Evolutionary conservation across 2,329 filamentous ascomycete species (phyloP).

Genomic region (Escovopsis weberi): DNA sequence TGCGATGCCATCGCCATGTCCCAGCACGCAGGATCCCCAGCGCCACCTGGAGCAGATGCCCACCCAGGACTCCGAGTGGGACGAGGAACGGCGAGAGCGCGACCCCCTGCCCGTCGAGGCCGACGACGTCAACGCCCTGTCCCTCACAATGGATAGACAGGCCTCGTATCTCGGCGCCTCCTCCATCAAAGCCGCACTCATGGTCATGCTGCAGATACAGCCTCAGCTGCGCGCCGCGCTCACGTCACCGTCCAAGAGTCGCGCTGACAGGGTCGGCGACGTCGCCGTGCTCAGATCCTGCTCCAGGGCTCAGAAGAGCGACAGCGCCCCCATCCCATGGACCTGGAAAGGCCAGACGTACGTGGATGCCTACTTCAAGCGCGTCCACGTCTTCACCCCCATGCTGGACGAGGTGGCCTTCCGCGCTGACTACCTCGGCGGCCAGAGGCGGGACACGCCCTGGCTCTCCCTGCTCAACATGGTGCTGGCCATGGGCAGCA

Average conservation of each 20-base stretch:
- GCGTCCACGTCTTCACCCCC: conserved; percentile 39
- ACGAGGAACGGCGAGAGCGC: conserved; percentile 43
- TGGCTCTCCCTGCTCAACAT: conserved; percentile 49
- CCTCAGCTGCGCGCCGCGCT: conserved; percentile 15
- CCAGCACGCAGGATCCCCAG: conserved; percentile 25
- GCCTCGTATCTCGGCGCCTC: conserved; percentile 50
- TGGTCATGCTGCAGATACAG: conserved; percentile 34
- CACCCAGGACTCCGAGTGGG: conserved; percentile 47
- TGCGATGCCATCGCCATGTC: neutral
- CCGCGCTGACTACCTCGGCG: conserved; percentile 34
- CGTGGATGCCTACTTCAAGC: conserved; percentile 41
- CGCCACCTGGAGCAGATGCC: conserved; percentile 55
- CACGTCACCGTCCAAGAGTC: neutral
- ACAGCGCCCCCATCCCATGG: conserved; percentile 1
- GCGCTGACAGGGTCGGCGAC: neutral
- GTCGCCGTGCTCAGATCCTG: neutral
- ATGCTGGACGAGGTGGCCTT: conserved; percentile 46
- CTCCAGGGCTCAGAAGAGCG: no score
- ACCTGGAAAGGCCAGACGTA: conserved; percentile 2
- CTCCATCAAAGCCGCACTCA: conserved; percentile 46
- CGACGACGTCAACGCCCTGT: conserved; percentile 40
- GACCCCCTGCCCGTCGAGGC: conserved; percentile 48
- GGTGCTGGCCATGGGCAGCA: conserved; percentile 46
- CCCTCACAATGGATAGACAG: conserved; percentile 39
- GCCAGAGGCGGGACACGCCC: conserved; percentile 36